Evolutionary conservation across 2,329 filamentous ascomycete species (phyloP).

Genomic region (Knufia fluminis): DNA sequence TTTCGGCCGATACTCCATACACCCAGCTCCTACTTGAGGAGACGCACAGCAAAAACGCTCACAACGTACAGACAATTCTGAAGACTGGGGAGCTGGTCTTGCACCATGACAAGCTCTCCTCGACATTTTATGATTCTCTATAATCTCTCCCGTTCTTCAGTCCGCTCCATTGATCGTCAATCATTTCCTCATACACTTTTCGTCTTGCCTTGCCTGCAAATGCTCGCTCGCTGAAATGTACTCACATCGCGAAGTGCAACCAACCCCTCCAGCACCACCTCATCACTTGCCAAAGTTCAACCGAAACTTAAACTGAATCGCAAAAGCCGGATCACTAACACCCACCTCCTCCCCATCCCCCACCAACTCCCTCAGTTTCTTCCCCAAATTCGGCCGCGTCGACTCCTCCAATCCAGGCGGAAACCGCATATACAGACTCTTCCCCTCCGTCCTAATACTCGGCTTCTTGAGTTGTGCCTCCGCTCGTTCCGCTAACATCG

Average conservation of each 20-base stretch:
- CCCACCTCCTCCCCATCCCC: constrained; percentile 76
- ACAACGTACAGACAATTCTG: too few relatives aligned
- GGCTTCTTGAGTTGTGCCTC: constrained; percentile 93
- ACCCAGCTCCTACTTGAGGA: too few relatives aligned
- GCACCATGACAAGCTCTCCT: too few relatives aligned
- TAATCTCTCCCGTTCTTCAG: not conserved
- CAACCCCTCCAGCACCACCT: too few relatives aligned
- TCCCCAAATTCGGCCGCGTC: constrained; percentile 71
- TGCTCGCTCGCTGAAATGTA: constrained; percentile 1
- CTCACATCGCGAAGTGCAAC: too few relatives aligned
- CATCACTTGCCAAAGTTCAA: constrained; percentile 37
- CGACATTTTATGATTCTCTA: too few relatives aligned
- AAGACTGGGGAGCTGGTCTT: too few relatives aligned
- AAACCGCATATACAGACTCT: constrained; percentile 82
- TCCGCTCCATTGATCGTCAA: not conserved
- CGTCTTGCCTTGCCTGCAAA: not conserved
- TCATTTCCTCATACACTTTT: not conserved
- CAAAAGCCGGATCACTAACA: constrained; percentile 87
- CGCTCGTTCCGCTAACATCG: constrained; percentile 69
- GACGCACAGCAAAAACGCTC: too few relatives aligned
- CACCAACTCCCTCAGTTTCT: constrained; percentile 68
- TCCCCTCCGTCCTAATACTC: constrained; percentile 68
- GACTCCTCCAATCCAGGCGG: constrained; percentile 74
- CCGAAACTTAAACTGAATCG: constrained; percentile 58
- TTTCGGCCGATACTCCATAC: too few relatives aligned